phyloP scores from a whole-genome alignment of 208 protist genomes.

The Trypanosoma avium region DNA sequence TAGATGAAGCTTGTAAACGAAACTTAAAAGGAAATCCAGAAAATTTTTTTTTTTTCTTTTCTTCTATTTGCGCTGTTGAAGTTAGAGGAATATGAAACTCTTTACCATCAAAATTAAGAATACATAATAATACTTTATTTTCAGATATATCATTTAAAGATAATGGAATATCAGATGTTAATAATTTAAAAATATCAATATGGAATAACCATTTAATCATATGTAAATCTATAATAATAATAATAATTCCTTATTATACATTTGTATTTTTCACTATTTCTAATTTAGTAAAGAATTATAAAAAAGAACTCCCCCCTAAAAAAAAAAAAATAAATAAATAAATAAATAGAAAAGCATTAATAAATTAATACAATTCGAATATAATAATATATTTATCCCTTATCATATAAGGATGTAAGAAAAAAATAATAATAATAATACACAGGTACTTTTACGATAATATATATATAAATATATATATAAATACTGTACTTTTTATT shows the following conservation, averaged over 20 bases:
- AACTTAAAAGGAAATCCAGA: slow-evolving; percentile 17
- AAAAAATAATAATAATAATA: background rate
- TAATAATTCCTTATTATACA: too few species aligned
- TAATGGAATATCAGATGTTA: background rate
- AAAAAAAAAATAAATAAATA: background rate
- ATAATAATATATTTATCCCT: background rate
- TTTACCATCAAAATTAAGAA: slow-evolving; percentile 14
- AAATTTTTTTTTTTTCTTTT: background rate
- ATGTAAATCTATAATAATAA: too few species aligned
- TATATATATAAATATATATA: slow-evolving; percentile 2
- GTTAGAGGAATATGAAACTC: background rate
- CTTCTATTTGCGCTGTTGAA: background rate
- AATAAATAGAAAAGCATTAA: background rate
- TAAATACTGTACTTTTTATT: background rate
- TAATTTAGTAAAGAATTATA: background rate
- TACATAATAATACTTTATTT: background rate
- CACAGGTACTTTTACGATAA: background rate
- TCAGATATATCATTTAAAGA: background rate
- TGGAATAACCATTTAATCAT: slow-evolving; percentile 12
- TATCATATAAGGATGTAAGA: background rate
- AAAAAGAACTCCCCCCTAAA: background rate
- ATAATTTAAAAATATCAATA: background rate
- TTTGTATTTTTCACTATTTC: too few species aligned
- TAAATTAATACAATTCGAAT: background rate
- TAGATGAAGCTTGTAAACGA: slow-evolving; percentile 1